Percentiles rank a stretch among this genome's conserved stretches.
These are phyloP conservation scores for Pseudocercospora fijiensis DNA, from an alignment of 2,329 filamentous ascomycete species.

Conservation along the genomic window DNA sequence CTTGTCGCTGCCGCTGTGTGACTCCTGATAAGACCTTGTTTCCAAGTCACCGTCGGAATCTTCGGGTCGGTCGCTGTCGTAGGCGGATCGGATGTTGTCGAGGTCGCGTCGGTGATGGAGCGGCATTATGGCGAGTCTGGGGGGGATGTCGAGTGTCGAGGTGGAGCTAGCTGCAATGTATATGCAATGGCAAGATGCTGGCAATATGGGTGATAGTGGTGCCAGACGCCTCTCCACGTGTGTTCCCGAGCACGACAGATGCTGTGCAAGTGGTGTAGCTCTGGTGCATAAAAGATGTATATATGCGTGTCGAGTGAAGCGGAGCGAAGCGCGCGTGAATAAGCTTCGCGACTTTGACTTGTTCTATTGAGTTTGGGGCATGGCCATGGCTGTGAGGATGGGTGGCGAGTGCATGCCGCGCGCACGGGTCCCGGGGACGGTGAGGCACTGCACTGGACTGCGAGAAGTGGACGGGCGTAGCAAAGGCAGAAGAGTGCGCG, in stretches of 20 bases:
- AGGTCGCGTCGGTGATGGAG: slow-evolving; percentile 35
- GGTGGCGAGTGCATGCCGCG: slow-evolving; percentile 12
- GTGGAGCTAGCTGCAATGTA: slow-evolving; percentile 12
- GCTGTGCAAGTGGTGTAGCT: neutral
- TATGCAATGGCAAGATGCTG: slow-evolving; percentile 16
- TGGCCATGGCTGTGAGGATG: slow-evolving; percentile 12
- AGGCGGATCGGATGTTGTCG: slow-evolving; percentile 34
- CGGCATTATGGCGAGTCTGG: slow-evolving; percentile 20
- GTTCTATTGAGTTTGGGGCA: slow-evolving; percentile 16
- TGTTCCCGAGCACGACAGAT: slow-evolving; percentile 21
- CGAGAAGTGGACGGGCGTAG: neutral
- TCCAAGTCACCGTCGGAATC: slow-evolving; percentile 30
- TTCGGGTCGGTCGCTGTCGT: slow-evolving; percentile 27
- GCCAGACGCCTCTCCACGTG: slow-evolving; percentile 17
- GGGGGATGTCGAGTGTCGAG: slow-evolving; percentile 2
- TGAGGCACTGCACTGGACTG: slow-evolving; percentile 1
- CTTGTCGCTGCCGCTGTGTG: slow-evolving; percentile 24
- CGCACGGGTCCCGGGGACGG: too few relatives aligned
- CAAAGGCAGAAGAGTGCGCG: neutral
- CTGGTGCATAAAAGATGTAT: slow-evolving; percentile 10
- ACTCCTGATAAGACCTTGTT: slow-evolving; percentile 21
- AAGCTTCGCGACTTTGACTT: neutral
- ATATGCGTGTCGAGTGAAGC: slow-evolving; percentile 8
- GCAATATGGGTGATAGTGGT: slow-evolving; percentile 8
- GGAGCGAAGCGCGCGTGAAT: slow-evolving; percentile 6